Base-by-base conservation (phyloP, 805 yeast species). In the Candida coquimbonensis region DNA sequence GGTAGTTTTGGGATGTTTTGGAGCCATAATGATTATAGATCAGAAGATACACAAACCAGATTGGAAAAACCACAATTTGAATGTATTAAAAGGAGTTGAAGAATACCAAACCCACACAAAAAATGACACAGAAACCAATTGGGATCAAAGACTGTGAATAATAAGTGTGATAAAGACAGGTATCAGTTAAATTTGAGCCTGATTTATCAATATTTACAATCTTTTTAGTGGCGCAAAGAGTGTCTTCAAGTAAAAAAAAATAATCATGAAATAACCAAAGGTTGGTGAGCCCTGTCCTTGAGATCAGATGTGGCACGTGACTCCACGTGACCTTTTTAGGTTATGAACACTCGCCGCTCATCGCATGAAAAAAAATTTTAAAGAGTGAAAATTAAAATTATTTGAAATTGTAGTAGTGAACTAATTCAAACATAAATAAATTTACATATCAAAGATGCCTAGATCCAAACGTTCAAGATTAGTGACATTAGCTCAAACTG, bases 401-500 rank as follows among this genome's bases (percentile, higher is more conserved):
- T 19, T 16, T 9, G 16, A 27, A 7, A 16, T 6, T 5, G 24
- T 21, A 21, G 24, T 21, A 21, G 7, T 21, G 9, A 12, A 14
- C 7, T n/a, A 12, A 12, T n/a, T 37, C 19, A 17, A 17, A 17
- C 19, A 37, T 26, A n/a, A 8, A 17, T 14, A 14, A 9, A 31
- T 17, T 29, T 1, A 42, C 29, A 17, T 31, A 36, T 4, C 21
- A 35, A 70, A 55, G 48, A 91, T 91, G 99, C 97, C 99, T 51
- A 87, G 96, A 77, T 89, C 97, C 34, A 90, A 82, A 66, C 91
- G 98, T 78, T 84, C 96, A 55, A 93, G 87, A 81, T 82, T 90
- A 56, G 95, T 93, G 50, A 87, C 98, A 13, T 74, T 93, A 57
- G 93, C 99, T 35, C 91, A 91, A 63, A 91, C 98, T 52, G 97